Evolutionary conservation across 768 basidiomycete species (phyloP).

Genomic region (Tubosaeta brunneosetosa): DNA sequence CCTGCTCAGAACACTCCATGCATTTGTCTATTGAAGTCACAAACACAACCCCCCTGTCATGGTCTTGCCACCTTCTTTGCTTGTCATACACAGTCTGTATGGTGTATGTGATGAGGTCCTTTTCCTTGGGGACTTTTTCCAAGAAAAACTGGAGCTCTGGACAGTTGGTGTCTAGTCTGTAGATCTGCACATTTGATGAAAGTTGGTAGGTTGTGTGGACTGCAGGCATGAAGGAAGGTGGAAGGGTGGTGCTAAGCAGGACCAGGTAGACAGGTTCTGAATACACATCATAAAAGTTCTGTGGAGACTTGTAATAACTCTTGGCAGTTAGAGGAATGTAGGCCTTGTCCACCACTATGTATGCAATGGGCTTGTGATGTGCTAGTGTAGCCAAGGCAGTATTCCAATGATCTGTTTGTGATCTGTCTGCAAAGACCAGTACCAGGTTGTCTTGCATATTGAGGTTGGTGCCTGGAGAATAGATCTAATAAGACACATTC

Average conservation of each 20-base stretch:
- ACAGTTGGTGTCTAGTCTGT: neutral
- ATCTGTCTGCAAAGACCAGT: conserved; percentile 8
- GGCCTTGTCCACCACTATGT: conserved; percentile 22
- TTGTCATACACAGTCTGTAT: neutral
- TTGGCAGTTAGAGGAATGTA: conserved; percentile 11
- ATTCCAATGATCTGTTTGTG: conserved; percentile 1
- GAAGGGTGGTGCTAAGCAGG: conserved; percentile 18
- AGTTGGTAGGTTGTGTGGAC: conserved; percentile 5
- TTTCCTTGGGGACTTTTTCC: neutral
- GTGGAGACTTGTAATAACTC: conserved; percentile 6
- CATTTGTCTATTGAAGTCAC: neutral
- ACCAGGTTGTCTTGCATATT: neutral
- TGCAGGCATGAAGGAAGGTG: neutral
- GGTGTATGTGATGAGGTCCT: rapidly evolving
- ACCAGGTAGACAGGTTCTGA: conserved; percentile 14
- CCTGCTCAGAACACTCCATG: neutral
- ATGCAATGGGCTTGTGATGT: neutral
- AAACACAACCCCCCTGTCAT: conserved; percentile 7
- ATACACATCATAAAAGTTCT: neutral
- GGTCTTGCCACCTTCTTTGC: neutral
- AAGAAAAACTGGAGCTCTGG: conserved; percentile 9
- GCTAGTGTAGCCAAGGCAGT: neutral
- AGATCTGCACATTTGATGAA: rapidly evolving
- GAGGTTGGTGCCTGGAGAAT: no score
- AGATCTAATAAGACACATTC: neutral